Conservation (phyloP, 345 rosid species). For the Bretschneidera sinensis region DNA sequence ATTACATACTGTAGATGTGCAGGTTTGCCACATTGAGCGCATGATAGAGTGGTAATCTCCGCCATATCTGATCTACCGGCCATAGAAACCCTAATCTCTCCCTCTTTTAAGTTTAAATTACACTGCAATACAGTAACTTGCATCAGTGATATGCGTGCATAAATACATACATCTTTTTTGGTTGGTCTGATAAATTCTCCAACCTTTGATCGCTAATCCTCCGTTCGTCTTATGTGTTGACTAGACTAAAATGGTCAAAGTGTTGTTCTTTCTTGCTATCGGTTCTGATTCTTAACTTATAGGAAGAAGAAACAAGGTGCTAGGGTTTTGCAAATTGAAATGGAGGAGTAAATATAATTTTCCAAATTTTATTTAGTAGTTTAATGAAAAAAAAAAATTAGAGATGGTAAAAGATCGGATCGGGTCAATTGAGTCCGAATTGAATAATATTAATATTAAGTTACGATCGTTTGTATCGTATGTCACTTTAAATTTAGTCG, state of each 20-base stretch:
- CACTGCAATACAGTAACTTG: not conserved
- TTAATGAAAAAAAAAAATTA: no score
- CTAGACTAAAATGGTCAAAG: not conserved
- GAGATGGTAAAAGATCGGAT: no score
- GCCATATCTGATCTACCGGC: conserved; percentile 28
- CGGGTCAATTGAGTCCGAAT: no score
- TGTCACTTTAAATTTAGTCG: no score
- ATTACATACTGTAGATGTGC: conserved; percentile 38
- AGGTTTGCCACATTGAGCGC: conserved; percentile 34
- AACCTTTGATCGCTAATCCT: not conserved
- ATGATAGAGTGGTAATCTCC: conserved; percentile 18
- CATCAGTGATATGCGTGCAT: not conserved
- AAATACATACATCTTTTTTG: no score
- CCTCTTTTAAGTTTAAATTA: conserved; percentile 4
- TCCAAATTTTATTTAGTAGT: no score
- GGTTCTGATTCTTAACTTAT: not conserved
- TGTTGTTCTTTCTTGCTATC: no score
- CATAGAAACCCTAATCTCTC: conserved; percentile 12
- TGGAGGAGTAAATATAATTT: no score
- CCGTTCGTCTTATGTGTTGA: not conserved
- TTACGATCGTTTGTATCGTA: no score
- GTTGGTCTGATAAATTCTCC: not conserved
- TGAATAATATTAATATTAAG: no score
- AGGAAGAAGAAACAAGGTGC: not conserved
- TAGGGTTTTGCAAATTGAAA: not conserved